These are phyloP conservation scores for Limonomyces culmigenus DNA, from an alignment of 1,284 basidiomycete genomes.

Conservation along the genomic window DNA sequence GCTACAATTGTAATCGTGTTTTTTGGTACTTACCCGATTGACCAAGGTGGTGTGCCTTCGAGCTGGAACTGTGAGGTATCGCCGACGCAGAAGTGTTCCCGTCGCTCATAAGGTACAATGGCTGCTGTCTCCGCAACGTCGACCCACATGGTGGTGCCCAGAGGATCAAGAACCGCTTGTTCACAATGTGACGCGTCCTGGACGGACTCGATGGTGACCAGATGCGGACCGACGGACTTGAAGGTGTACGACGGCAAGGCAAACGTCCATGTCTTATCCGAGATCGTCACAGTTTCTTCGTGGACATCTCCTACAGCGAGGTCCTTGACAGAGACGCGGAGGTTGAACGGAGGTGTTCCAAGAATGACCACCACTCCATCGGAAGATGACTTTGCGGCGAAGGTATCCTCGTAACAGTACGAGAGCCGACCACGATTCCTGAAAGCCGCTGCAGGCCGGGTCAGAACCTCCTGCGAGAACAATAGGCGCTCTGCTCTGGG, in stretches of 20 bases:
- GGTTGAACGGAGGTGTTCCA: constrained; percentile 79
- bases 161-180: constrained; percentile 50
- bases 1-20: not conserved
- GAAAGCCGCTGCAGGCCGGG: constrained; percentile 67
- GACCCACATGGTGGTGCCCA: constrained; percentile 50
- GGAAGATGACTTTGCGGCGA: constrained; percentile 34
- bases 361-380: constrained; percentile 50
- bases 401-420: constrained; percentile 62
- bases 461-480: constrained; percentile 75
- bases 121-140: constrained; percentile 92
- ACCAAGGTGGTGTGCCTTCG: constrained; percentile 94
- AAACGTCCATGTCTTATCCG: constrained; percentile 56
- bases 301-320: constrained; percentile 49
- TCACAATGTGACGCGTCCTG: constrained; percentile 69
- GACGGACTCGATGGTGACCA: constrained; percentile 61
- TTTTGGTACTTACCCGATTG: constrained; percentile 57
- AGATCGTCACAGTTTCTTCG: constrained; percentile 38
- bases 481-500: constrained; percentile 44
- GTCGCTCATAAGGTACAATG: constrained; percentile 70
- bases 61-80: constrained; percentile 85
- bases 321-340: constrained; percentile 64
- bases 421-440: constrained; percentile 45
- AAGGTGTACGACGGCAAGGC: constrained; percentile 61
- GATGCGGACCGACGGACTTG: constrained; percentile 64
- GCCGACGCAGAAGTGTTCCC: constrained; percentile 79